These are phyloP conservation scores for Aspergillus sclerotiicarbonarius DNA, from an alignment of 495 filamentous ascomycete species.

Conservation along the genomic window DNA sequence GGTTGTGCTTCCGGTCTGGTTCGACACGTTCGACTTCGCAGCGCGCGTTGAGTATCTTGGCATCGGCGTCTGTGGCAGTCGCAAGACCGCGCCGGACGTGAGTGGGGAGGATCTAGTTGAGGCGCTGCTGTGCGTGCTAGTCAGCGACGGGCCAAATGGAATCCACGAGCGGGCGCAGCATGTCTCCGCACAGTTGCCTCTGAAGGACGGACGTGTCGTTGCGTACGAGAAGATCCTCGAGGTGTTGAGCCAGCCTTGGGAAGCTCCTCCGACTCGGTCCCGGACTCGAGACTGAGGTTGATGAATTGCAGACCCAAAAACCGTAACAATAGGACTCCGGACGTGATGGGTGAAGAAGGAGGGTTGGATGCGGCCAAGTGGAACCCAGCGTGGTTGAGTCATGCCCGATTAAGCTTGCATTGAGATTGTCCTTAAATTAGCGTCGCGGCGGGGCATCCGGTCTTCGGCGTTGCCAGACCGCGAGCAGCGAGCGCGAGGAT, in stretches of 20 bases:
- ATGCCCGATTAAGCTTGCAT: too few species aligned
- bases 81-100: slow-evolving; percentile 15
- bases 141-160: slow-evolving; percentile 4
- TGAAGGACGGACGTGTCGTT: slow-evolving; percentile 21
- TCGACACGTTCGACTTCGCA: slow-evolving; percentile 43
- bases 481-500: too few species aligned
- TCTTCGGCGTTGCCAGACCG: too few species aligned
- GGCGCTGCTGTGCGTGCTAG: slow-evolving; percentile 20
- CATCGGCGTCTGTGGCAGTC: slow-evolving; percentile 41
- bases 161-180: slow-evolving; percentile 16
- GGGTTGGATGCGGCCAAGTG: too few species aligned
- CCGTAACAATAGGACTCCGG: too few species aligned
- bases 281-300: too few species aligned
- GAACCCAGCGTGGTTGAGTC: too few species aligned
- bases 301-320: too few species aligned
- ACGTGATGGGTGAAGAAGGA: too few species aligned
- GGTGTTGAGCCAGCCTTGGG: slow-evolving; percentile 1
- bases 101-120: slow-evolving; percentile 19
- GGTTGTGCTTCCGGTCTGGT: slow-evolving; percentile 41
- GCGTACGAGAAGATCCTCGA: slow-evolving; percentile 27
- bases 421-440: too few species aligned
- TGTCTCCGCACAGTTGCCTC: slow-evolving; percentile 13
- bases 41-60: slow-evolving; percentile 37
- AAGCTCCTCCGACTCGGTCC: background rate
- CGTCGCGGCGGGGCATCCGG: too few species aligned